Percentiles rank a stretch among this genome's conserved stretches.
Evolutionary conservation across 495 filamentous ascomycete species (phyloP).

Genomic region (Astrothelium macrocarpum): DNA sequence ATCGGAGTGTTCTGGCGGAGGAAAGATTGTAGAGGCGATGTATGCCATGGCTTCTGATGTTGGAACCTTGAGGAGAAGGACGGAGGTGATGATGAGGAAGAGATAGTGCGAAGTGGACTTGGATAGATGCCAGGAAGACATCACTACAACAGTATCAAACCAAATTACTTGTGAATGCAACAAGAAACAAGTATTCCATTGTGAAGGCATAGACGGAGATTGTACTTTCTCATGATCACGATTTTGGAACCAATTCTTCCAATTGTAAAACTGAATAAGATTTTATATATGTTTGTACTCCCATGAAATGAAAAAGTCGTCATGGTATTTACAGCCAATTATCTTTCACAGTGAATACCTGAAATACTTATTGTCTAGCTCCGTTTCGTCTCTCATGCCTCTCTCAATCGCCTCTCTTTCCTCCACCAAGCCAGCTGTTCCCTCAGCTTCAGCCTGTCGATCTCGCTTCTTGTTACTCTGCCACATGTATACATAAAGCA

Average conservation of each 20-base stretch:
- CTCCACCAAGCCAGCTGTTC: conserved; percentile 27
- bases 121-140: neutral
- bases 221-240: no score
- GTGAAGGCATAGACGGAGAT: no score
- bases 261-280: no score
- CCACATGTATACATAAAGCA: conserved; percentile 46
- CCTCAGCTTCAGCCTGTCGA: conserved; percentile 31
- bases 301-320: no score
- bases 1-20: neutral
- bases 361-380: conserved; percentile 48
- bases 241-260: no score
- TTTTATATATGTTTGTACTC: no score
- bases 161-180: no score
- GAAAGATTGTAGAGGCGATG: neutral
- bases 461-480: conserved; percentile 45
- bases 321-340: no score
- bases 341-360: conserved; percentile 38
- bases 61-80: neutral
- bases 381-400: conserved; percentile 49
- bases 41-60: neutral
- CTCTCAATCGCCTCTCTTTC: conserved; percentile 41
- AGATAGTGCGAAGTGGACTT: neutral
- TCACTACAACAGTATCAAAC: no score
- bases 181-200: no score
- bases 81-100: neutral